Base-by-base conservation (phyloP, 108 stramenopile species). In the Cylindrotheca fusiformis region DNA sequence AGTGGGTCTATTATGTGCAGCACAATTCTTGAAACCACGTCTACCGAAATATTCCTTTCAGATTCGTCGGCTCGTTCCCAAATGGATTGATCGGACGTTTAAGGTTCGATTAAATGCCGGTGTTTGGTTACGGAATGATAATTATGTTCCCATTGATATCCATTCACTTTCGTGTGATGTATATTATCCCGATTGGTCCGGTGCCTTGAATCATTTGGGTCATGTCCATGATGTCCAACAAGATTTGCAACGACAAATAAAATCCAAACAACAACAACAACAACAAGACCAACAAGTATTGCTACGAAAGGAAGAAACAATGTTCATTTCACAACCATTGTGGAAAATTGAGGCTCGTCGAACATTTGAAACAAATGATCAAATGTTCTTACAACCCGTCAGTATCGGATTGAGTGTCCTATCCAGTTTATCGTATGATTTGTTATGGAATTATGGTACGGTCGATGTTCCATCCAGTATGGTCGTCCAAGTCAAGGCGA, bases 151-250 rank as follows among this genome's bases (percentile, higher is more conserved):
- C 20, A 65, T 74, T 21, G 69, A 74, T 45, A 56, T 79, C 29
- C 41, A 79, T 32, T 63, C 72, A 19, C 46, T 79, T 24, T 26
- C 72, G 3, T 74, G 72, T 59, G 72, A 79, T 58, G 1, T 79
- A 49, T 79, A 68, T 41, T 74, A 74, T 44, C 53, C 70, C 23
- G 65, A 74, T 49, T 56, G 52, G 55, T 60, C 27, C 0, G 68
- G 68, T 0, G 55, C 20, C 28, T 32, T 72, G 10, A 32, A 60
- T 18, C 48, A 54, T 25, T 31, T 72, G 14, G 71, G 63, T 10
- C 63, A 65, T 24, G 58, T 72, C 14, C 62, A 55, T 21, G 71
- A 72, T 59, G 21, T 32, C 4, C 31, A 41, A 41, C 55, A 65
- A 52, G 44, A 55, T 54, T 49, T 57, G 32, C 36, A 10, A 14